A percentile compares a stretch with the other conserved stretches of the same genome.
These are phyloP conservation scores for Fusarium foetens DNA, from an alignment of 2,329 filamentous ascomycete species.

Conservation along the genomic window DNA sequence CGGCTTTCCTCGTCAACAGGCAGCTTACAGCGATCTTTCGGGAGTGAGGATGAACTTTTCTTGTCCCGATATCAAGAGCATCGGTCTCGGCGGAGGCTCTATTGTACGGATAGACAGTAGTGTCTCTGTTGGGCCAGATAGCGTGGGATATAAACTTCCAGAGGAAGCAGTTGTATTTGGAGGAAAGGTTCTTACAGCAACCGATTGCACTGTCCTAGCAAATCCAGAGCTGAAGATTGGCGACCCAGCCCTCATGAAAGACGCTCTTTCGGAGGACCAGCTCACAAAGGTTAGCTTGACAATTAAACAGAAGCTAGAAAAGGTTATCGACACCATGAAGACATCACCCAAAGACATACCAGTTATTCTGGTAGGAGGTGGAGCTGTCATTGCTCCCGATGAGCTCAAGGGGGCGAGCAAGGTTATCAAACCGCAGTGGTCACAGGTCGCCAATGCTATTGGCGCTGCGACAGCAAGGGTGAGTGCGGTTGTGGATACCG, in stretches of 20 bases:
- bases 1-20: conserved; percentile 71
- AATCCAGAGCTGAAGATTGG: conserved; percentile 54
- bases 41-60: conserved; percentile 72
- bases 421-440: conserved; percentile 66
- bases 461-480: conserved; percentile 71
- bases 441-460: conserved; percentile 71
- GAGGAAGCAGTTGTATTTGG: conserved; percentile 67
- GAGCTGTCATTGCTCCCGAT: conserved; percentile 67
- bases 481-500: conserved; percentile 62
- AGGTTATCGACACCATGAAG: conserved; percentile 70
- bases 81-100: conserved; percentile 69
- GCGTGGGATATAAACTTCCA: conserved; percentile 67
- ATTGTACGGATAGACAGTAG: conserved; percentile 57
- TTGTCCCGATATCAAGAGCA: conserved; percentile 67
- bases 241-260: conserved; percentile 50
- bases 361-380: conserved; percentile 71
- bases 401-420: conserved; percentile 64
- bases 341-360: conserved; percentile 68
- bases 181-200: conserved; percentile 66
- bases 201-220: conserved; percentile 60
- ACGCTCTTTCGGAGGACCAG: conserved; percentile 46
- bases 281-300: conserved; percentile 52
- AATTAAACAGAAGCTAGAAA: conserved; percentile 64
- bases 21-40: conserved; percentile 69
- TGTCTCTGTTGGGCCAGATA: conserved; percentile 67